These are phyloP conservation scores for Auricularia sp. DNA, from an alignment of 768 basidiomycete genomes.

Conservation along the genomic window DNA sequence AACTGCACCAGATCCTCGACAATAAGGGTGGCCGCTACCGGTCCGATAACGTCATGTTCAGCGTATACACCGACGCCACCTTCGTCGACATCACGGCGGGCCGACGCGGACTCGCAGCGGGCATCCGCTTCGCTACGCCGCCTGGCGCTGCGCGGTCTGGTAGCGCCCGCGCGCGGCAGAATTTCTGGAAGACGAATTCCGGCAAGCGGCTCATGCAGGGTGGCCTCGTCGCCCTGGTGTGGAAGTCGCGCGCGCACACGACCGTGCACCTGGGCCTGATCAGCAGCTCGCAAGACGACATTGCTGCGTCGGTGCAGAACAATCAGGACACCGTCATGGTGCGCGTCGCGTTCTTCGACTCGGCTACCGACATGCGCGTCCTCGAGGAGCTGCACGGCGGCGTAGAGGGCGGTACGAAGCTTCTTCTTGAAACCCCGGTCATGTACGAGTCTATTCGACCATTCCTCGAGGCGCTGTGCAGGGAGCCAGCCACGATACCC, in stretches of 20 bases:
- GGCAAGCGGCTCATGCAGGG: constrained; percentile 53
- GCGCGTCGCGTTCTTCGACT: constrained; percentile 55
- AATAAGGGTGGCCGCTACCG: constrained; percentile 51
- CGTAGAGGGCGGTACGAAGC: background rate
- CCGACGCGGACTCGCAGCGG: constrained; percentile 40
- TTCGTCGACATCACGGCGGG: constrained; percentile 42
- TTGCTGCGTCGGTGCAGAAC: constrained; percentile 34
- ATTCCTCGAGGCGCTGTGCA: constrained; percentile 47
- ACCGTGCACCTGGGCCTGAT: constrained; percentile 46
- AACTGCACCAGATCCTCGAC: constrained; percentile 36
- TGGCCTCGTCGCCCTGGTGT: constrained; percentile 53
- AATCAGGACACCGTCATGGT: constrained; percentile 30
- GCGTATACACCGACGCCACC: constrained; percentile 45
- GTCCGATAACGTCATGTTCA: constrained; percentile 48
- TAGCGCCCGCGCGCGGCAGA: constrained; percentile 28
- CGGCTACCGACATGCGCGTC: constrained; percentile 40
- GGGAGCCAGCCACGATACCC: constrained; percentile 48
- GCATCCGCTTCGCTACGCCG: constrained; percentile 41
- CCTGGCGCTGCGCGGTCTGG: constrained; percentile 42
- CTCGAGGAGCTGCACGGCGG: background rate
- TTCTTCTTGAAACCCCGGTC: constrained; percentile 53
- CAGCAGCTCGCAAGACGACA: constrained; percentile 32
- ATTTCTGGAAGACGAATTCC: constrained; percentile 54
- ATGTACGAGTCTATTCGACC: constrained; percentile 62
- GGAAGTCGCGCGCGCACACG: constrained; percentile 10